Conservation (phyloP, 768 basidiomycete species). For the Suillus fuscotomentosus region DNA sequence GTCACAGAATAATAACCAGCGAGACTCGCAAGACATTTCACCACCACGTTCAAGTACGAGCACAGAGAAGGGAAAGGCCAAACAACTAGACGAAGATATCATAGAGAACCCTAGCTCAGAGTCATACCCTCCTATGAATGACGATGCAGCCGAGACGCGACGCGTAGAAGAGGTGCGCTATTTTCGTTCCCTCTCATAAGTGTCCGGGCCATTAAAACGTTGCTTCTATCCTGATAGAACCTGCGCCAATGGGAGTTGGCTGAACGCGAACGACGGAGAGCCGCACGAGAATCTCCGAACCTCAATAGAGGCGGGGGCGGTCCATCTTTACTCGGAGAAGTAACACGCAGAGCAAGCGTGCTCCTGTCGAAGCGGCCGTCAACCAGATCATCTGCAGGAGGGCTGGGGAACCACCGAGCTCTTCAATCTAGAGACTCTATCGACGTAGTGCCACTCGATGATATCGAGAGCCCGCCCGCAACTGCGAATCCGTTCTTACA, state of each 20-base stretch:
- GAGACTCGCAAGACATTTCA: constrained; percentile 17
- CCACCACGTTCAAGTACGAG: constrained; percentile 24
- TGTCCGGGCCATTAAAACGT: constrained; percentile 1
- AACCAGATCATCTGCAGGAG: constrained; percentile 26
- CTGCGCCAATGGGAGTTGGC: constrained; percentile 75
- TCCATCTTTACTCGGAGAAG: constrained; percentile 53
- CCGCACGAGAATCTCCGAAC: constrained; percentile 56
- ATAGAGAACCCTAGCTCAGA: constrained; percentile 22
- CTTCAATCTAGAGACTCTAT: constrained; percentile 51
- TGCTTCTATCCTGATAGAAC: constrained; percentile 44
- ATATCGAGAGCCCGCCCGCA: constrained; percentile 44
- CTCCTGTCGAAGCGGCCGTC: constrained; percentile 50
- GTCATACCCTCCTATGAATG: constrained; percentile 64
- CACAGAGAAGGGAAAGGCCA: constrained; percentile 36
- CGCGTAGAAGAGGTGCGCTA: constrained; percentile 67
- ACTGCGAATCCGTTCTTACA: constrained; percentile 48
- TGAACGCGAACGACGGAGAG: constrained; percentile 74
- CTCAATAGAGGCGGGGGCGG: constrained; percentile 4
- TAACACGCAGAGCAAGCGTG: constrained; percentile 57
- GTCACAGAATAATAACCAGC: constrained; percentile 27
- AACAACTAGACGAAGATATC: constrained; percentile 22
- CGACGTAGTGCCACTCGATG: constrained; percentile 54
- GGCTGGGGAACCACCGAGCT: constrained; percentile 43
- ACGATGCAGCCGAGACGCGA: constrained; percentile 66
- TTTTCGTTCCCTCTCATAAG: neutral